Percentiles rank a stretch among this genome's conserved stretches.
Evolutionary conservation across 306 rosid genomes (phyloP).

Genomic region (Quercus wislizeni): DNA sequence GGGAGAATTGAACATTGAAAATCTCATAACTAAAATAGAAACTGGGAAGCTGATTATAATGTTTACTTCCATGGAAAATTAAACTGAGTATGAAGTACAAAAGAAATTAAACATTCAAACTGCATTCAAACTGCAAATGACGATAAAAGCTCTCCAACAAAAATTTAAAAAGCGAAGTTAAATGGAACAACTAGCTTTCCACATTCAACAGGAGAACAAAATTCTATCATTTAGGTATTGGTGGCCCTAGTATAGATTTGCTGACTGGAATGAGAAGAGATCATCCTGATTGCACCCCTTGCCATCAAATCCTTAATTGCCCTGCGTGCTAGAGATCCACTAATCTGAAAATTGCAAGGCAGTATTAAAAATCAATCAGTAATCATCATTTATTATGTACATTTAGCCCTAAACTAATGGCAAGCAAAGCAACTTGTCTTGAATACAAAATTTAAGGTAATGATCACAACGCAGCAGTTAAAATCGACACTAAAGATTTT

Average conservation of each 20-base stretch:
- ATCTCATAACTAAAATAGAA: background rate
- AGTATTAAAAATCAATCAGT: background rate
- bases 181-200: background rate
- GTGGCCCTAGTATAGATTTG: conserved; percentile 10
- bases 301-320: conserved; percentile 12
- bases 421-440: background rate
- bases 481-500: background rate
- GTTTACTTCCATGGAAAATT: background rate
- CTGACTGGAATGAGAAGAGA: conserved; percentile 6
- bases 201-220: background rate
- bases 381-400: background rate
- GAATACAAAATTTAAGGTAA: background rate
- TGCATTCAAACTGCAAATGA: background rate
- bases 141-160: background rate
- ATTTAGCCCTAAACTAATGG: background rate
- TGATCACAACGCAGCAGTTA: background rate
- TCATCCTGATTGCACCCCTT: conserved; percentile 1
- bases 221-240: background rate
- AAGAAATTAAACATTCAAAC: background rate
- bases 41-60: background rate
- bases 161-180: background rate
- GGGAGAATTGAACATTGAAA: background rate
- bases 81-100: background rate
- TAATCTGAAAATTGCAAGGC: background rate
- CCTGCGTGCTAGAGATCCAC: conserved; percentile 7